A percentile compares a stretch with the other conserved stretches of the same genome.
Conservation (phyloP, 805 yeast species). For the Ogataea ramenticola region DNA sequence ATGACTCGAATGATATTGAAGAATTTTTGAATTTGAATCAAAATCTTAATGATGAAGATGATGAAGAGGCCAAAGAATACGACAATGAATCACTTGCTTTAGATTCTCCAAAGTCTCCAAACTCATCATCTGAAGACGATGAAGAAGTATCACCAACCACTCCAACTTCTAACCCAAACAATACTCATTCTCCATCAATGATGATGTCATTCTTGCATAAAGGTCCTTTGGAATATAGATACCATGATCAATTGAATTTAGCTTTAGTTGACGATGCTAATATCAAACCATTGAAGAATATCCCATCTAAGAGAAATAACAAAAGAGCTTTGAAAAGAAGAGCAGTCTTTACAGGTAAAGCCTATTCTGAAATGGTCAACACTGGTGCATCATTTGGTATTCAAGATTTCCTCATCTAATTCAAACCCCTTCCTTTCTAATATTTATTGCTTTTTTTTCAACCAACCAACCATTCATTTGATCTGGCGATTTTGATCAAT, state of each 20-base stretch:
- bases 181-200: not conserved
- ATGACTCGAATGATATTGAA: conserved; percentile 9
- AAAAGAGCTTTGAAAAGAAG: conserved; percentile 23
- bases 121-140: not conserved
- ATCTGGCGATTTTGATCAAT: no score
- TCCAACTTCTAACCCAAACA: not conserved
- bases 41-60: conserved; percentile 1
- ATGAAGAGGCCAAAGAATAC: conserved; percentile 9
- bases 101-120: not conserved
- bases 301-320: conserved; percentile 5
- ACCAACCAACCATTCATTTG: not conserved
- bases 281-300: not conserved
- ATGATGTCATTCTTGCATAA: not conserved
- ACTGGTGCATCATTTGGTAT: conserved; percentile 14
- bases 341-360: conserved; percentile 24
- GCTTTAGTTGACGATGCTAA: conserved; percentile 1
- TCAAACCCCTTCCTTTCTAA: not conserved
- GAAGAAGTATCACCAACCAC: conserved; percentile 1
- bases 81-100: not conserved
- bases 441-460: not conserved
- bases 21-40: conserved; percentile 13
- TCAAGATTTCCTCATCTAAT: conserved; percentile 17
- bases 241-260: conserved; percentile 1
- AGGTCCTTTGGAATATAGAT: conserved; percentile 3
- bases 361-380: conserved; percentile 23